phyloP scores from a whole-genome alignment of 148 eudicot genomes.

The Silene conica region DNA sequence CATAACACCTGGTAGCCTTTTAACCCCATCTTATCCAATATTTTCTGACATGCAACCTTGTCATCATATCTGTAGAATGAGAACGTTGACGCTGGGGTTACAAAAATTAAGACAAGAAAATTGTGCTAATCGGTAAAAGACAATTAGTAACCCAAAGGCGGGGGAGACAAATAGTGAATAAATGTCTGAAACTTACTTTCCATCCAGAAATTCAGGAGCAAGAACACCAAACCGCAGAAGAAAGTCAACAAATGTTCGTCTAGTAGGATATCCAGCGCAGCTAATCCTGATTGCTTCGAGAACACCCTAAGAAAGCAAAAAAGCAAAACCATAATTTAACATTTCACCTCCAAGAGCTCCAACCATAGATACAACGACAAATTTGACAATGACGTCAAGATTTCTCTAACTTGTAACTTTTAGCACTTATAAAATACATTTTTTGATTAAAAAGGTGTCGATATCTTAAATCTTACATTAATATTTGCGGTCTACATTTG shows the following conservation, averaged over 20 bases:
- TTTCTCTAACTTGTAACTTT: not conserved
- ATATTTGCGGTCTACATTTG: not conserved
- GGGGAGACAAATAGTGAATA: not conserved
- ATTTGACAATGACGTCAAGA: not conserved
- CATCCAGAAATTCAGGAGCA: constrained; percentile 94
- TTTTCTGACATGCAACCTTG: constrained; percentile 79
- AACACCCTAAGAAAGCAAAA: constrained; percentile 66
- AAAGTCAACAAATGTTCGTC: constrained; percentile 93
- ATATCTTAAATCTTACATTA: not conserved
- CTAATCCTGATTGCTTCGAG: constrained; percentile 99
- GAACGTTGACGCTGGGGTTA: constrained; percentile 15
- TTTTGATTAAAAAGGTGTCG: not conserved
- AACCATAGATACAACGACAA: not conserved
- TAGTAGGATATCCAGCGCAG: constrained; percentile 99
- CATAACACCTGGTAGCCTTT: constrained; percentile 87
- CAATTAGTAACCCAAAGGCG: constrained; percentile 9
- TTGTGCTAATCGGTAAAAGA: not conserved
- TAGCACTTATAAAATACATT: not conserved
- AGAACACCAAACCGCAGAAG: constrained; percentile 95
- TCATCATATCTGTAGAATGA: constrained; percentile 63
- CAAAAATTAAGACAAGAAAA: not conserved
- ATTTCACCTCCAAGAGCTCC: not conserved
- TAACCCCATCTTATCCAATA: constrained; percentile 89
- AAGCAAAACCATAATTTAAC: constrained; percentile 9
- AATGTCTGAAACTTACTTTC: constrained; percentile 53